Conservation (phyloP, 2,329 filamentous ascomycete genomes). For the Colletotrichum sp. region DNA sequence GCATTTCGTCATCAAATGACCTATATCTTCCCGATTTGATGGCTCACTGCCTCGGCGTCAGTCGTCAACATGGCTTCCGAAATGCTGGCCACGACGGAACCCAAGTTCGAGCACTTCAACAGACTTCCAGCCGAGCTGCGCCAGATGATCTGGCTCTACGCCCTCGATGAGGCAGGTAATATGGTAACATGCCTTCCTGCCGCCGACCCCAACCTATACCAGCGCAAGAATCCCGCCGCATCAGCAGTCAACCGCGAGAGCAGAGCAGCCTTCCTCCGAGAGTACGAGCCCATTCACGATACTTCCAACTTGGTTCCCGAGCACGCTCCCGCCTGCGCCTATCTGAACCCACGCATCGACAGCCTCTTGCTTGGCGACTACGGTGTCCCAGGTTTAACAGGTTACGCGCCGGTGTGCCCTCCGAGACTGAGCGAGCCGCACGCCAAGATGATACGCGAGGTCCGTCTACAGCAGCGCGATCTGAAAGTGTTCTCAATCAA, state of each 20-base stretch:
- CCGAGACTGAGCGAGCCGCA: background rate
- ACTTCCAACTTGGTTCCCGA: background rate
- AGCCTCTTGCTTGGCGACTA: background rate
- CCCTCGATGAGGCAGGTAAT: background rate
- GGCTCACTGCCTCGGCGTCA: background rate
- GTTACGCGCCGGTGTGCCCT: background rate
- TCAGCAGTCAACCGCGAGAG: background rate
- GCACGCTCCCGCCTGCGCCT: background rate
- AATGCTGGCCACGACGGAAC: background rate
- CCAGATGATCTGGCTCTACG: background rate
- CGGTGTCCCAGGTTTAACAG: background rate
- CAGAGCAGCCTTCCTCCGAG: background rate
- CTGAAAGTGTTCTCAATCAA: background rate
- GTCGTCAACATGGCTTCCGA: background rate
- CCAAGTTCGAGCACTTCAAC: background rate
- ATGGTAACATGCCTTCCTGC: background rate
- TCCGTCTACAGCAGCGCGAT: background rate
- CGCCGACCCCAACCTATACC: background rate
- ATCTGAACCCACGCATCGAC: background rate
- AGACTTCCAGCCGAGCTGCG: background rate
- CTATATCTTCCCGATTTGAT: background rate
- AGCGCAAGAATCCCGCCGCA: background rate
- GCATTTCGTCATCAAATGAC: background rate
- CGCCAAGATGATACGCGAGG: background rate
- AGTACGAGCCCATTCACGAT: background rate